A percentile compares a stretch with the other conserved stretches of the same genome.
These are phyloP conservation scores for Mycosphaerelloides madeirae DNA, from an alignment of 2,329 filamentous ascomycete species.

Conservation along the genomic window DNA sequence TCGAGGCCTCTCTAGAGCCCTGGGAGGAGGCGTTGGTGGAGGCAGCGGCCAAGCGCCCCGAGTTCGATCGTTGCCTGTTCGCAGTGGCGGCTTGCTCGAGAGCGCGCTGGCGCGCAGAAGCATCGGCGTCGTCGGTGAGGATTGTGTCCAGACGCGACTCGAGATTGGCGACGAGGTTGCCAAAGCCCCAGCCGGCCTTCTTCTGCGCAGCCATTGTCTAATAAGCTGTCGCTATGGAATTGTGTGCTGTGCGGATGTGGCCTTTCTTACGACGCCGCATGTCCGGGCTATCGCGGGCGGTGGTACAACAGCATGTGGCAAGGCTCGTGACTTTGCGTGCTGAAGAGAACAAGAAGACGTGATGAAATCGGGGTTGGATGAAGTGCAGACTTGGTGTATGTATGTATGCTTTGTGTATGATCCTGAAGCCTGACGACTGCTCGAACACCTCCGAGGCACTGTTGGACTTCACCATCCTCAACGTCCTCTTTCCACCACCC, in stretches of 20 bases:
- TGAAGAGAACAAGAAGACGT: too few relatives aligned
- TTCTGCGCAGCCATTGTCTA: slow-evolving; percentile 15
- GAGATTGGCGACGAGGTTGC: slow-evolving; percentile 86
- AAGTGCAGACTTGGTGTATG: too few relatives aligned
- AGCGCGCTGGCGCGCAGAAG: slow-evolving; percentile 38
- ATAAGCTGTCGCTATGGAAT: not conserved
- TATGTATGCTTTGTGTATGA: too few relatives aligned
- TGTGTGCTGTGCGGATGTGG: slow-evolving; percentile 3
- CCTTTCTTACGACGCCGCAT: slow-evolving; percentile 24
- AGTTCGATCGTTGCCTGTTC: slow-evolving; percentile 17
- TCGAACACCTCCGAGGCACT: too few relatives aligned
- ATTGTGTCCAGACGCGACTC: slow-evolving; percentile 92
- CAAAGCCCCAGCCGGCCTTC: slow-evolving; percentile 51
- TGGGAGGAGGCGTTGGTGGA: slow-evolving; percentile 33
- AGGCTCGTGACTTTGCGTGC: too few relatives aligned
- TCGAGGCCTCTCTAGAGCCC: slow-evolving; percentile 60
- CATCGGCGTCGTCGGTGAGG: slow-evolving; percentile 70
- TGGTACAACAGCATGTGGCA: not conserved
- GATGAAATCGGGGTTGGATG: too few relatives aligned
- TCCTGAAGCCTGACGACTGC: too few relatives aligned
- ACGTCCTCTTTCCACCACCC: too few relatives aligned
- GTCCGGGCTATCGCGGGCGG: slow-evolving; percentile 11
- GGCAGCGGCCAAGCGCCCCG: slow-evolving; percentile 23
- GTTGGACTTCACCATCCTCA: too few relatives aligned
- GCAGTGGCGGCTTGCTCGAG: slow-evolving; percentile 23